A percentile compares a stretch with the other conserved stretches of the same genome.
Conservation (phyloP, 1,139 yeast species). For the Yamadazyma trypodendri region DNA sequence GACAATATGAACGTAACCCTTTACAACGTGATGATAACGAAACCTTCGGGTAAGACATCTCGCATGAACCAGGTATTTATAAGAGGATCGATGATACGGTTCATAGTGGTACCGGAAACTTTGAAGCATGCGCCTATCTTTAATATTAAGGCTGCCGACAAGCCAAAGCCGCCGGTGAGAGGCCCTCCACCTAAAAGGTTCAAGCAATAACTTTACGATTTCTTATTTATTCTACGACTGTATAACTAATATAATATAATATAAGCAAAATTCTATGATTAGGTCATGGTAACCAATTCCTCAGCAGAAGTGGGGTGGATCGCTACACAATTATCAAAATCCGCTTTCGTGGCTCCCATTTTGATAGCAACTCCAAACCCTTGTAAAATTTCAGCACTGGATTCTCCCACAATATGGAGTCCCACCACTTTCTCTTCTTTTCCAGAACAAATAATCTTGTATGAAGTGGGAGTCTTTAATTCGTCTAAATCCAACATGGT, state of each 20-base stretch:
- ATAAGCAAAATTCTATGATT: too few relatives aligned
- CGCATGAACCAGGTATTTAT: slow-evolving; percentile 85
- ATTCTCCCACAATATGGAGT: slow-evolving; percentile 87
- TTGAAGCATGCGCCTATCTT: slow-evolving; percentile 80
- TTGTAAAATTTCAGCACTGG: slow-evolving; percentile 88
- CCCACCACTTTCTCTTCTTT: slow-evolving; percentile 92
- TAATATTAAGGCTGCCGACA: slow-evolving; percentile 65
- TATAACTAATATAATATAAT: slow-evolving; percentile 24
- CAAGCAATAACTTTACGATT: slow-evolving; percentile 11
- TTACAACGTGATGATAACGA: slow-evolving; percentile 78
- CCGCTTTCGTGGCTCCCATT: slow-evolving; percentile 97
- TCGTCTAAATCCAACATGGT: slow-evolving; percentile 68
- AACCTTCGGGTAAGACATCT: slow-evolving; percentile 67
- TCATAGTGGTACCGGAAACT: slow-evolving; percentile 85
- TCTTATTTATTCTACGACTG: slow-evolving; percentile 1
- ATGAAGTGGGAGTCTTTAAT: slow-evolving; percentile 82
- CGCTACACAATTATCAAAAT: slow-evolving; percentile 93
- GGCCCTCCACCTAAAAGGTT: slow-evolving; percentile 50
- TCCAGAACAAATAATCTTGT: slow-evolving; percentile 79
- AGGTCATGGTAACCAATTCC: slow-evolving; percentile 89
- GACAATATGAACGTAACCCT: slow-evolving; percentile 94
- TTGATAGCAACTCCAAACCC: slow-evolving; percentile 97
- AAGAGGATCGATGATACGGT: slow-evolving; percentile 87
- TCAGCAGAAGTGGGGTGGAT: slow-evolving; percentile 99
- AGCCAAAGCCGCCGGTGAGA: slow-evolving; percentile 70